Base-by-base conservation (phyloP, 2,329 filamentous ascomycete species). In the Exophiala sideris region DNA sequence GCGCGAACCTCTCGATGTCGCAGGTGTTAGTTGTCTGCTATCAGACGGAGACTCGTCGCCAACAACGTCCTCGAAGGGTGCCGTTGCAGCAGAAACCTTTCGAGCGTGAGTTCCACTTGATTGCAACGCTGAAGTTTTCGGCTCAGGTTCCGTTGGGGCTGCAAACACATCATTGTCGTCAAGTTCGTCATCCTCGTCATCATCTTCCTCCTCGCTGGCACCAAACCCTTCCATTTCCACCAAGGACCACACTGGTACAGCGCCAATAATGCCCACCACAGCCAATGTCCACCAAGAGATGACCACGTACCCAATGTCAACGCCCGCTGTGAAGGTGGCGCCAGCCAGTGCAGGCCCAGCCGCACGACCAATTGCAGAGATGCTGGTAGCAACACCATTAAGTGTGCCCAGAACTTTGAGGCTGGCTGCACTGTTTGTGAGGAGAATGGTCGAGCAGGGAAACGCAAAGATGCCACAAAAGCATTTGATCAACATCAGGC, bases 381-480 rank as follows among this genome's bases (percentile, higher is more conserved):
- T 83, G 52, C 86, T 88, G 0, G 91, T 96, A 0, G 90, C 91
- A 57, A 96, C 84, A 2, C 92, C 94, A 66, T 97, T 97, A 51
- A 97, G 74, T 0, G 91, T 96, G 1, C 91, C 91, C 4, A 97
- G 79, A 8, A 95, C 82, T 40, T 80, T 76, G 12, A 96, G 74
- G 50, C 86, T 91, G 1, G 79, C 73, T 3, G 90, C 90, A 8
- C 86, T 89, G 71, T 96, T 96, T 24, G 91, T 96, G 35, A 97
- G 80, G 45, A 97, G 77, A 63, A 97, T 96, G 5, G 89, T 95
- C 21, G 82, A 86, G 65, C 89, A 94, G 0, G 94, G 92, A 68
- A 96, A 96, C 1, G 87, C 87, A 65, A 96, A 86, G 60, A 95
- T 94, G 55, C 85, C 84, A 36, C 81, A 82, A 50, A 88, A 79